A percentile compares a stretch with the other conserved stretches of the same genome.
Evolutionary conservation across 495 filamentous ascomycete genomes (phyloP).

Genomic region (Daldinia grandis): DNA sequence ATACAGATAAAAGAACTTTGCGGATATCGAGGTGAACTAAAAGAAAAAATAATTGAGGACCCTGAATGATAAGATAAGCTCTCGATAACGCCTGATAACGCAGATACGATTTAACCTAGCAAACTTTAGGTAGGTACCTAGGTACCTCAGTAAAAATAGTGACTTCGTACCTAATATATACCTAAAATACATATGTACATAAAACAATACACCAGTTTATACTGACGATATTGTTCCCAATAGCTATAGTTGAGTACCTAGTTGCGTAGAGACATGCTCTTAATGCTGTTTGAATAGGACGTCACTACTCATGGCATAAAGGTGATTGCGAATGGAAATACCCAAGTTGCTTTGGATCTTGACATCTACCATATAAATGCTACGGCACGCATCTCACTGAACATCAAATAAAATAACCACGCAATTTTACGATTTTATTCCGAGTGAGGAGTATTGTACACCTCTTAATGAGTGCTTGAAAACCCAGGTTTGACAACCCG

Average conservation of each 20-base stretch:
- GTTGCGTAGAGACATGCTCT: not conserved
- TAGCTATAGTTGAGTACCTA: not conserved
- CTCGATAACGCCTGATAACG: not conserved
- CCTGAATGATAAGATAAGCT: conserved; percentile 1
- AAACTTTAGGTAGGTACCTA: not conserved
- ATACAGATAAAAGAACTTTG: not conserved
- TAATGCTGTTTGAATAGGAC: not conserved
- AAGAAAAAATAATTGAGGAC: not conserved
- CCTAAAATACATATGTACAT: too few relatives aligned
- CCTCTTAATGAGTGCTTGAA: conserved; percentile 25
- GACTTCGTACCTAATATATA: too few relatives aligned
- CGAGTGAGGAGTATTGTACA: conserved; percentile 23
- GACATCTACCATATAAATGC: too few relatives aligned
- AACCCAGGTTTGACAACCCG: conserved; percentile 11
- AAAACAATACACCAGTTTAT: too few relatives aligned
- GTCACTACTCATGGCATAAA: too few relatives aligned
- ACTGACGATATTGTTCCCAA: too few relatives aligned
- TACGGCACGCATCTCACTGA: not conserved
- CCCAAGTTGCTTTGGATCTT: too few relatives aligned
- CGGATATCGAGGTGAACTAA: not conserved
- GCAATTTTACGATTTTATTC: conserved; percentile 27
- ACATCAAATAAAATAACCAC: not conserved
- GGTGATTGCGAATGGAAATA: not conserved
- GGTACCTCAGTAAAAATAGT: not conserved
- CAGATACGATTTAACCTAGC: not conserved